Percentiles rank a stretch among this genome's conserved stretches.
Conservation (phyloP, 2,329 filamentous ascomycete genomes). For the Graphilbum ipis-grandicollis region DNA sequence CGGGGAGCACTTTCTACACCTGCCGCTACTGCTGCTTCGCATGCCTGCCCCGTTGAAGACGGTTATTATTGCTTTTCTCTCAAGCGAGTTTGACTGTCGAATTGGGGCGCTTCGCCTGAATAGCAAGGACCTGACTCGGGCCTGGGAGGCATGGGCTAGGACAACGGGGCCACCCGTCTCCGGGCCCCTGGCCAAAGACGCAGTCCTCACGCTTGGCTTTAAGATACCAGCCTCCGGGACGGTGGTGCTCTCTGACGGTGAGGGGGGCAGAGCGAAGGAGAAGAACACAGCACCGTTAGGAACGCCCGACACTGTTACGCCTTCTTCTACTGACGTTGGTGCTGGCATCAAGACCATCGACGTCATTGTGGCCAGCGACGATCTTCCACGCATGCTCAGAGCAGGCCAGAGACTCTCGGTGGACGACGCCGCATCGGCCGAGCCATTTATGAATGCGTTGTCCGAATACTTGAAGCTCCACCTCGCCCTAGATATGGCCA, state of each 20-base stretch:
- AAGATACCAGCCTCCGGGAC: constrained; percentile 17
- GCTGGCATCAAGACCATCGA: constrained; percentile 28
- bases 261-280: no score
- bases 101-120: constrained; percentile 31
- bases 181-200: constrained; percentile 23
- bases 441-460: constrained; percentile 33
- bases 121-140: constrained; percentile 28
- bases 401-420: constrained; percentile 17
- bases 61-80: constrained; percentile 32
- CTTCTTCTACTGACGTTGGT: background rate
- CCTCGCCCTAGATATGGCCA: constrained; percentile 35
- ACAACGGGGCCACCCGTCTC: constrained; percentile 18
- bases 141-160: constrained; percentile 34
- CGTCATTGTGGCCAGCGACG: constrained; percentile 29
- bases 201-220: constrained; percentile 34
- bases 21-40: constrained; percentile 35
- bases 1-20: constrained; percentile 21
- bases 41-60: constrained; percentile 36
- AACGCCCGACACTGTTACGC: background rate
- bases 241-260: background rate
- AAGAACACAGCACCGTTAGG: no score
- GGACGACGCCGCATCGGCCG: background rate
- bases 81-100: constrained; percentile 37
- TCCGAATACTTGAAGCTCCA: constrained; percentile 32
- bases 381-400: constrained; percentile 27